Conservation (phyloP, 805 yeast species). For the Ogataea sp. region DNA sequence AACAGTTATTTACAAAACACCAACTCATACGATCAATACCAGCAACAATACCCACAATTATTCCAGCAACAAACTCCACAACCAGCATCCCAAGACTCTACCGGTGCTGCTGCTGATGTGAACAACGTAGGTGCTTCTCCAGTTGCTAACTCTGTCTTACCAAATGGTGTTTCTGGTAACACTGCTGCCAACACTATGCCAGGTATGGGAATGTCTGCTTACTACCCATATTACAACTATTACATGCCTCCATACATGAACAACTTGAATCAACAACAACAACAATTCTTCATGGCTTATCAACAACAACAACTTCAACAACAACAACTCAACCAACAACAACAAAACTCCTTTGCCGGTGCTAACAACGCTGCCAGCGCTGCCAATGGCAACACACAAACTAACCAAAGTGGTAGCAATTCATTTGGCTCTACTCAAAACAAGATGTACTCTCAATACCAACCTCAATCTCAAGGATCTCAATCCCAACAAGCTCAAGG, state of each 20-base stretch:
- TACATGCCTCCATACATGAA: constrained; percentile 22
- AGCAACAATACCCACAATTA: constrained; percentile 13
- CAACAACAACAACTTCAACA: constrained; percentile 18
- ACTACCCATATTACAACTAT: constrained; percentile 25
- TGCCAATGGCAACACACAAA: neutral
- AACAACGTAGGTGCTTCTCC: too few relatives aligned
- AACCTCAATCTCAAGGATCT: constrained; percentile 5
- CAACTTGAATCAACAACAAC: too few relatives aligned
- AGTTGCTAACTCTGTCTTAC: constrained; percentile 11
- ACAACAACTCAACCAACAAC: constrained; percentile 9
- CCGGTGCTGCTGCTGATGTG: neutral
- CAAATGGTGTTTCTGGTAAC: constrained; percentile 6
- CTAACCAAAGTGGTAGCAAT: too few relatives aligned
- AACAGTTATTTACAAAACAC: constrained; percentile 13
- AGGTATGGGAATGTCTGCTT: constrained; percentile 19
- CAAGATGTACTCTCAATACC: constrained; percentile 1
- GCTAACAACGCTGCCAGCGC: neutral
- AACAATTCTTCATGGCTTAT: constrained; percentile 19
- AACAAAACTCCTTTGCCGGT: constrained; percentile 3
- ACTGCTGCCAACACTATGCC: constrained; percentile 10
- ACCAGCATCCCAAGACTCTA: constrained; percentile 8
- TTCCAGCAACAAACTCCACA: constrained; percentile 6
- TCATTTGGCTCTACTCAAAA: neutral
- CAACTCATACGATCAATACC: constrained; percentile 18
- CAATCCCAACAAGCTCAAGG: constrained; percentile 2